A percentile compares a stretch with the other conserved stretches of the same genome.
Conservation (phyloP, 306 rosid genomes). For the Urtica urens region DNA sequence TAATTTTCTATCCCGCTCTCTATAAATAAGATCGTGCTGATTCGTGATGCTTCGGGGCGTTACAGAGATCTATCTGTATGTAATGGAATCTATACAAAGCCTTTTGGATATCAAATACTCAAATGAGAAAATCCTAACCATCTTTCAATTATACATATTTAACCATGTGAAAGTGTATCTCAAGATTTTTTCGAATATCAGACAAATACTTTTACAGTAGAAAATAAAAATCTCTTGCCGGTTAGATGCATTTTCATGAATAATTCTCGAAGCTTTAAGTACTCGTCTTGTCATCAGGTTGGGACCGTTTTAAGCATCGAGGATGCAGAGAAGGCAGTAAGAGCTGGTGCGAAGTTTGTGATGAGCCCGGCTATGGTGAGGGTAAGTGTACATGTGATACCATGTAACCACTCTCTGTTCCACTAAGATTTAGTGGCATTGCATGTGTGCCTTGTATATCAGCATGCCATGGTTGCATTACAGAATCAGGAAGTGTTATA, state of each 20-base stretch:
- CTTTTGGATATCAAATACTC: no score
- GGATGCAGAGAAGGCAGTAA: conserved; percentile 65
- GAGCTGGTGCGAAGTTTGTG: conserved; percentile 79
- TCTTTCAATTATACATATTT: no score
- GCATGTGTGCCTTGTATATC: conserved; percentile 6
- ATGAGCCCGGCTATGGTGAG: conserved; percentile 83
- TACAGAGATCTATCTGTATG: no score
- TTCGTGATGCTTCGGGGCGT: no score
- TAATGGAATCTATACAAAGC: no score
- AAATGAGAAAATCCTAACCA: no score
- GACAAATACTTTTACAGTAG: background rate
- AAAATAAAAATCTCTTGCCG: background rate
- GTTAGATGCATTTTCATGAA: background rate
- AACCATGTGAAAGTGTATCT: no score
- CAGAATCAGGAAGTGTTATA: conserved; percentile 42
- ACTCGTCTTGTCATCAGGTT: conserved; percentile 34
- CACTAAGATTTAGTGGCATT: conserved; percentile 5
- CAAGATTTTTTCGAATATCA: no score
- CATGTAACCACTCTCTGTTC: background rate
- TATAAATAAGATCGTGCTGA: no score
- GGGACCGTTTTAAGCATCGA: conserved; percentile 74
- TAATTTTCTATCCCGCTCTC: conserved; percentile 25
- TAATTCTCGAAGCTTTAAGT: background rate
- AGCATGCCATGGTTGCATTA: conserved; percentile 53
- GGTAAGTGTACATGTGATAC: conserved; percentile 24